Evolutionary conservation across 106 monocot species (phyloP).

Genomic region (Dendrobium chrysotoxum): DNA sequence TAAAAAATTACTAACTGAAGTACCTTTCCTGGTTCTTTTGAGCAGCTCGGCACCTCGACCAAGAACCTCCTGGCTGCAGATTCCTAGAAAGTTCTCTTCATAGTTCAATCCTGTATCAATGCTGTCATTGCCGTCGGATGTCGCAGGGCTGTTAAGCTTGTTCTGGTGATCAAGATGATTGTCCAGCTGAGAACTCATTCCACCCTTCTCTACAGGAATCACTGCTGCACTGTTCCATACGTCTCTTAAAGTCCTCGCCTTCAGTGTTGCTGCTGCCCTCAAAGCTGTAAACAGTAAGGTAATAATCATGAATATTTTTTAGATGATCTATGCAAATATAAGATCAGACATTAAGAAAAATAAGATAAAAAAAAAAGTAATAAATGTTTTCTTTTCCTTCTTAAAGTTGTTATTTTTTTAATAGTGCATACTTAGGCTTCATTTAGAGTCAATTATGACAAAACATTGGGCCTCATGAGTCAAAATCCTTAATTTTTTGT

Average conservation of each 20-base stretch:
- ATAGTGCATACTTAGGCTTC: too few species aligned
- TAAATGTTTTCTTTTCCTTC: too few species aligned
- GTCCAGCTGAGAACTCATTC: slow-evolving; percentile 9
- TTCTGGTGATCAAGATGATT: slow-evolving; percentile 10
- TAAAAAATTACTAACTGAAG: not conserved
- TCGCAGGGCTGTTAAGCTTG: slow-evolving; percentile 5
- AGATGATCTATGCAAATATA: not conserved
- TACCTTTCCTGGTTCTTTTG: slow-evolving; percentile 88
- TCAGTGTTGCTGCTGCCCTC: slow-evolving; percentile 73
- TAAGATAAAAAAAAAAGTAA: not conserved
- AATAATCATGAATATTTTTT: not conserved
- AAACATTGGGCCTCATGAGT: too few species aligned
- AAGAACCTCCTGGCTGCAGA: slow-evolving; percentile 67
- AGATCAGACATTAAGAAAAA: not conserved
- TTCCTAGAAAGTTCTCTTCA: slow-evolving; percentile 57
- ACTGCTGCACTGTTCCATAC: slow-evolving; percentile 88
- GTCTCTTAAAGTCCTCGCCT: slow-evolving; percentile 76
- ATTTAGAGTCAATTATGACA: too few species aligned
- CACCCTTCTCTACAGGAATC: slow-evolving; percentile 73
- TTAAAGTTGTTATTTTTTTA: too few species aligned
- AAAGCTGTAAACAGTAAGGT: slow-evolving; percentile 34
- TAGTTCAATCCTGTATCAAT: slow-evolving; percentile 25
- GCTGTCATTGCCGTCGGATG: slow-evolving; percentile 20
- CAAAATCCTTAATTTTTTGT: too few species aligned
- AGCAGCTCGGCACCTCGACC: slow-evolving; percentile 73